Evolutionary conservation across 208 protist species (phyloP), one percentile per base, ranked within the genome.

Genomic region (Porcisia hertigi): DNA sequence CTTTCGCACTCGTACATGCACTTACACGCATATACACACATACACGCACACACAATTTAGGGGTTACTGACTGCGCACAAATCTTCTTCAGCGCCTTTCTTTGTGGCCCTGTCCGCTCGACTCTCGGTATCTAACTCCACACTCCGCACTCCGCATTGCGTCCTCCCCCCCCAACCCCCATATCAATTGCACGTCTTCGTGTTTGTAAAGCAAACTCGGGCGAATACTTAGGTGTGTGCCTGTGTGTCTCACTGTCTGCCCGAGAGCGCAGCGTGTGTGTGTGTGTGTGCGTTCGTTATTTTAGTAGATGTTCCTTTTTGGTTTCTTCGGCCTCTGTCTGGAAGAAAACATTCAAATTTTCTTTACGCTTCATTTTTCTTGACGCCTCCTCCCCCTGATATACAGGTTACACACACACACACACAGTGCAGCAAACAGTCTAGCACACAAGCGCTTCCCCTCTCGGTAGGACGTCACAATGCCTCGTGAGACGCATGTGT

Each of bases 401-500:
- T 36, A 60, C 20, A 60, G 23, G 14, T 1, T 1, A 30, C 30
- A 30, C 30, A 30, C 30, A 30, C 57, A 60, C 57, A 60, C 25
- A 60, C 57, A 60, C 57, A n/a, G 7, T 30, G 0, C 4, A 30
- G 57, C 0, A n/a, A 23, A 41, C 36, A 78, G 1, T 65, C 36
- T 18, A 23, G 25, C 14, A 3, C 36, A 18, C 34, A 65, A 0
- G 36, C 60, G 43, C 60, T 11, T 20, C 36, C 30, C 6, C 4
- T 65, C 20, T 20, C 34, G 8, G n/a, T 52, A 16, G 30, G 47
- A 25, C 66, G n/a, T 43, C 23, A 41, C 66, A 30, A 92, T 88
- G 81, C 84, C 84, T 55, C 88, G 77, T 14, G 87, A 93, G 20
- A 81, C 88, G 45, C 85, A 95, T 77, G 88, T 94, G 83, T 72